Base-by-base conservation (phyloP, 1,284 basidiomycete species). In the Leucoagaricus sp. region DNA sequence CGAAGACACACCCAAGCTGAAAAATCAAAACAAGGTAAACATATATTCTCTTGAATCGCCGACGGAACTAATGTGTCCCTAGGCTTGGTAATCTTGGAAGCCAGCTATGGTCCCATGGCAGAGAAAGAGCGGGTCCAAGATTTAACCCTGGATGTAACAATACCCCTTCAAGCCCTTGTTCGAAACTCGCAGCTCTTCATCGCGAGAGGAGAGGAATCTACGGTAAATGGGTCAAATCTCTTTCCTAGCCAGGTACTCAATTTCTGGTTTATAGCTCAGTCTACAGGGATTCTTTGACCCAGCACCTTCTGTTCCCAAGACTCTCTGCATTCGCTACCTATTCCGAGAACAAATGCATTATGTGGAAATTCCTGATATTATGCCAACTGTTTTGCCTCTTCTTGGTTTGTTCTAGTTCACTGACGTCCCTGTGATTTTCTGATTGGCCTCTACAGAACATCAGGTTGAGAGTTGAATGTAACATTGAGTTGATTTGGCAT, bases 151-250 rank as follows among this genome's bases (percentile, higher is more conserved):
- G 86, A 94, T 70, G 91, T 95, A 36, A 89, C 86, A 17, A 75
- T 91, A 29, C 84, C 94, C 3, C 67, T 96, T 26, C 94, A 96
- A 75, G 86, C 91, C 23, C 77, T 96, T 15, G 90, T 96, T 45
- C 81, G 83, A 61, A 82, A 88, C 61, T 87, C 88, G 47, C 90
- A 93, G 67, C 69, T 97, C 48, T 83, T 87, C 66, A 87, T 97
- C 60, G 87, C 94, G 15, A 85, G 85, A 49, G 87, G 86, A 47
- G 76, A 88, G 61, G 55, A 57, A 44, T 73, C 81, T 57, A 87
- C 87, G 78, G 86, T 87, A 67, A 65, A 72, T 58, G 52, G 55
- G 49, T 53, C 36, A 44, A 34, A 54, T 45, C 58, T 45, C 55
- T 34, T 58, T 31, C 58, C 58, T n/a, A n/a, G n/a, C n/a, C n/a